Evolutionary conservation across 2,329 filamentous ascomycete species (phyloP), one percentile per base, ranked within the genome.

Genomic region (Ustilaginoidea virens): DNA sequence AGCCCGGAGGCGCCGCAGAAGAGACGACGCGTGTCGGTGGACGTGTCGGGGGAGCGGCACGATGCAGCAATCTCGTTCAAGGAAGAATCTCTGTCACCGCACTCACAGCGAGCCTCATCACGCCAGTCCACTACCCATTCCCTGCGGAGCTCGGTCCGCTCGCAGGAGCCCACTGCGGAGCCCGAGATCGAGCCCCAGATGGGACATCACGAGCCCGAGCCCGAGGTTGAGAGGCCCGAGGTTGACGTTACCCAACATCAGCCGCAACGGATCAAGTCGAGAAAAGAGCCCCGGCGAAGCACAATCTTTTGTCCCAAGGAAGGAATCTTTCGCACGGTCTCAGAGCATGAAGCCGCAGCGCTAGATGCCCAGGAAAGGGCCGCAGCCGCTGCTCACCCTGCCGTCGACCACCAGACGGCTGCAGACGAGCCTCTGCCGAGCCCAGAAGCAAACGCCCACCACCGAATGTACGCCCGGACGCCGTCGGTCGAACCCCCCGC

Each of bases 401-500:
- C 11, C 15, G 17, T 20, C 5, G 5, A 35, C 5, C 28, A 31
- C 15, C 37, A 45, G 17, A 34, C 33, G 19, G 31, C 30, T 22
- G 36, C 30, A 7, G 35, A 36, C 10, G 33, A 36, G 13, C 33
- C 39, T 6, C 34, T 35, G 18, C 13, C 36, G 13, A 36, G 33
- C 16, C 35, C 39, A 9, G 53, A 52, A 9, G 38, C 48, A 4
- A 47, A 52, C 17, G 39, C 40, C 20, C 46, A 52, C 28, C 48
- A 47, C 18, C 45, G 53, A 17, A 52, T 54, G 37, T 73, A 63
- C 45, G 61, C 69, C 9, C 60, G 69, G 35, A 74, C 70, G 2
- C 71, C 71, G 9, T 75, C 71, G 0, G 62, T 69, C 23, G 71
- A 76, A 10, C 70, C 69, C 13, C 71, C 72, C 2, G 49, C 66